phyloP scores from a whole-genome alignment of 1,139 yeast genomes.

The Magnusiomyces tetraspermus region DNA sequence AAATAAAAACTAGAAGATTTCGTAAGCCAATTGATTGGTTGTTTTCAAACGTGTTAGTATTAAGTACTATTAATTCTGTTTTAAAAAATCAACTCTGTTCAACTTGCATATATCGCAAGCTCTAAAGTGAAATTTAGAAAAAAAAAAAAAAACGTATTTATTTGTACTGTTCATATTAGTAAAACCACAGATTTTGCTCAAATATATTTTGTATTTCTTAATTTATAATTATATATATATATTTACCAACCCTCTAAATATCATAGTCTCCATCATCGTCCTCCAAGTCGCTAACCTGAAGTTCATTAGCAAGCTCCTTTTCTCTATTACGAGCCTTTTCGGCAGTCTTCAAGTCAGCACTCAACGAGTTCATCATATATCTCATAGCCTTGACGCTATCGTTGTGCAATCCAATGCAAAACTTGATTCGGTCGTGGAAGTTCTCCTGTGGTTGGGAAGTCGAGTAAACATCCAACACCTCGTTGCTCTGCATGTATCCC shows the following conservation, averaged over 20 bases:
- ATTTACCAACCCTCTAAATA: slow-evolving; percentile 16
- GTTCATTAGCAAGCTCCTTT: slow-evolving; percentile 40
- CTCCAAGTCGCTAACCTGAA: slow-evolving; percentile 35
- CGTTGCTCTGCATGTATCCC: slow-evolving; percentile 88
- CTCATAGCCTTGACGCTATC: slow-evolving; percentile 95
- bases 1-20: no score
- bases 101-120: no score
- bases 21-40: no score
- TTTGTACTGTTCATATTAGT: no score
- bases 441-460: slow-evolving; percentile 80
- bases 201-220: no score
- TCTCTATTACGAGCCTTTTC: slow-evolving; percentile 50
- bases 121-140: no score
- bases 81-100: no score
- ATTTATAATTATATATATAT: no score
- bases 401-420: slow-evolving; percentile 82
- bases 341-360: slow-evolving; percentile 44
- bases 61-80: no score
- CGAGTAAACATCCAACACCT: slow-evolving; percentile 76
- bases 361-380: slow-evolving; percentile 52
- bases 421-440: slow-evolving; percentile 87
- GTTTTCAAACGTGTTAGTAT: no score
- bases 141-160: no score
- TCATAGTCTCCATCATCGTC: slow-evolving; percentile 37
- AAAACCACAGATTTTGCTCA: no score